Conservation (phyloP, 306 rosid genomes). For the Geum urbanum region DNA sequence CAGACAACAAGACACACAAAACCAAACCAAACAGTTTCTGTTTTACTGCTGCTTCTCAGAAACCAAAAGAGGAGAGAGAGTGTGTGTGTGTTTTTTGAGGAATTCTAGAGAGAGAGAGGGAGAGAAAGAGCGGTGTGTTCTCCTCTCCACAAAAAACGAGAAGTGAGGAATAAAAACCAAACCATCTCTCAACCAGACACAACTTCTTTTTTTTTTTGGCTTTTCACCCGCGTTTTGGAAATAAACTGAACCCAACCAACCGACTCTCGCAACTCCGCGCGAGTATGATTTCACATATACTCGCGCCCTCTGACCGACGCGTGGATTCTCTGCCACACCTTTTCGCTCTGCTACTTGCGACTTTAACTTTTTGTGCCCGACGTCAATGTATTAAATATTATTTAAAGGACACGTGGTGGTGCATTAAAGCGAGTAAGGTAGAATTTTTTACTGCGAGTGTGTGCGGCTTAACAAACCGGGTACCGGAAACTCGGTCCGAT, state of each 20-base stretch:
- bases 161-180: constrained; percentile 81
- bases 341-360: constrained; percentile 11
- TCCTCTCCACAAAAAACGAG: constrained; percentile 77
- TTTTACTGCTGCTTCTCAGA: background rate
- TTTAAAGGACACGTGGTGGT: constrained; percentile 20
- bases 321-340: constrained; percentile 11
- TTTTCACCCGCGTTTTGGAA: constrained; percentile 37
- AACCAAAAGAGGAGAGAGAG: constrained; percentile 18
- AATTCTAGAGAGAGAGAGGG: constrained; percentile 6
- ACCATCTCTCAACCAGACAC: constrained; percentile 41
- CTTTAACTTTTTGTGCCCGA: constrained; percentile 12
- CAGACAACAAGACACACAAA: background rate
- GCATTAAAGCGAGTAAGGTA: constrained; percentile 7
- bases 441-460: background rate
- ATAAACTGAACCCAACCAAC: constrained; percentile 27
- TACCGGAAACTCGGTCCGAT: constrained; percentile 35
- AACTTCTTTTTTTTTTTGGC: no score
- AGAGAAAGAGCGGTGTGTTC: constrained; percentile 46
- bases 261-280: constrained; percentile 6
- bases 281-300: background rate
- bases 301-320: constrained; percentile 17
- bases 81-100: constrained; percentile 5
- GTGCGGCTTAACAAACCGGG: background rate
- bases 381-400: constrained; percentile 1
- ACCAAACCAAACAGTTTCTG: background rate